Conservation (phyloP, 2,329 filamentous ascomycete species). For the Fonsecaea multimorphosa region DNA sequence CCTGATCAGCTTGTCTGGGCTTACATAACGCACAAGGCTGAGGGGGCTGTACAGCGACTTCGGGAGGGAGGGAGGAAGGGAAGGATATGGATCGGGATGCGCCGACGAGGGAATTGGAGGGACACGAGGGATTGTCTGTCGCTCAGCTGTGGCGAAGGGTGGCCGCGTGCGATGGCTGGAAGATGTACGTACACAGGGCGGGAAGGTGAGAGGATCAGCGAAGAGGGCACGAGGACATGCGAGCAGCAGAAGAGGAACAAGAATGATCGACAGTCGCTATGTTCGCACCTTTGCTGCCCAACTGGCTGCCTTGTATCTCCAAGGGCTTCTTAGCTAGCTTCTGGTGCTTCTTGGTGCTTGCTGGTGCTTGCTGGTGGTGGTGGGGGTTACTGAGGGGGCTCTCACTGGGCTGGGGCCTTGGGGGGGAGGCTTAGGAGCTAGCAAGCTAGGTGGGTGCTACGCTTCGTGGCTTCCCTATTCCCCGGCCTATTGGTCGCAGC, state of each 20-base stretch:
- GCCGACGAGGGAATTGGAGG: not conserved
- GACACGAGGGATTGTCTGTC: not conserved
- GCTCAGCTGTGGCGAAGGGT: not conserved
- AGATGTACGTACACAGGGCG: too few relatives aligned
- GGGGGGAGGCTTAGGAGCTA: too few relatives aligned
- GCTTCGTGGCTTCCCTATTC: conserved; percentile 3
- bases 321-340: conserved; percentile 1
- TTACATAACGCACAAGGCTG: not conserved
- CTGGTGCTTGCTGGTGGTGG: not conserved
- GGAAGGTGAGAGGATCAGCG: not conserved
- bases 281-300: conserved; percentile 14
- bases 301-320: conserved; percentile 11
- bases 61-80: not conserved
- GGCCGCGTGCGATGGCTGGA: not conserved
- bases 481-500: not conserved
- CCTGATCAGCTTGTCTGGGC: not conserved
- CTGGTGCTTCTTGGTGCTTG: conserved; percentile 3
- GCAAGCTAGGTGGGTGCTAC: not conserved
- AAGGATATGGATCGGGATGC: not conserved
- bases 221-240: not conserved
- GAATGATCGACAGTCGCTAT: conserved; percentile 11
- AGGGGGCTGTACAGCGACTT: not conserved
- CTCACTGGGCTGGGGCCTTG: not conserved
- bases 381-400: not conserved
- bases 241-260: not conserved